Conservation (phyloP, 352 stramenopile species). For the Halophytophthora polymorphica region DNA sequence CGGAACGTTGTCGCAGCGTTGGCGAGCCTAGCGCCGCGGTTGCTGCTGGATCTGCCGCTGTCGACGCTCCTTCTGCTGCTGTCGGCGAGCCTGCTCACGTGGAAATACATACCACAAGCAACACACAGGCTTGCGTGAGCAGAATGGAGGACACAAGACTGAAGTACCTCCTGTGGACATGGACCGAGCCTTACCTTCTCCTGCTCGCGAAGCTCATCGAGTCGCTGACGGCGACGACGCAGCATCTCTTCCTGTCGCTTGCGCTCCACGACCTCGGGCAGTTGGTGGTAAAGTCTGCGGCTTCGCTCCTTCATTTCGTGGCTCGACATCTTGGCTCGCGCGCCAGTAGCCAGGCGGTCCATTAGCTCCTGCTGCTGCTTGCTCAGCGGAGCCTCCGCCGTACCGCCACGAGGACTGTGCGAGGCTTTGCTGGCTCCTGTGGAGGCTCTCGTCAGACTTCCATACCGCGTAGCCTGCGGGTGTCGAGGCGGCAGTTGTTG, state of each 20-base stretch:
- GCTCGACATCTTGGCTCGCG: conserved; percentile 50
- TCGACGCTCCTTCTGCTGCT: conserved; percentile 51
- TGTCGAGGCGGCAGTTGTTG: conserved; percentile 2
- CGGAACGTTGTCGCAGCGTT: neutral
- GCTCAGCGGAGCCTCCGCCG: conserved; percentile 1
- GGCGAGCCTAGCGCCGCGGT: conserved; percentile 4
- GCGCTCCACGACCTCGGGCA: conserved; percentile 70
- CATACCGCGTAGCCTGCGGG: neutral
- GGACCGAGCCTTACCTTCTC: conserved; percentile 46
- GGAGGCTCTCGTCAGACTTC: no score
- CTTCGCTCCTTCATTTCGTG: conserved; percentile 72
- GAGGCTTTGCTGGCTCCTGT: neutral
- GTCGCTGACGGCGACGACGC: conserved; percentile 52
- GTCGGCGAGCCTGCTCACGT: conserved; percentile 36
- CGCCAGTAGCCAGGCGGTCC: conserved; percentile 42
- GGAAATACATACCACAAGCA: conserved; percentile 4
- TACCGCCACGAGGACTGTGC: neutral
- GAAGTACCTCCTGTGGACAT: neutral
- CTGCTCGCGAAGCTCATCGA: conserved; percentile 63
- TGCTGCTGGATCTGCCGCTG: conserved; percentile 23
- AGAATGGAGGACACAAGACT: neutral
- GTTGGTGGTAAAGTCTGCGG: conserved; percentile 55
- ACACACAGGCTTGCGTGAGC: neutral
- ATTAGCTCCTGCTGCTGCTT: conserved; percentile 34
- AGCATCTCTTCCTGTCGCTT: conserved; percentile 75